Evolutionary conservation across 768 basidiomycete species (phyloP).

Genomic region (Vishniacozyma victoriae): DNA sequence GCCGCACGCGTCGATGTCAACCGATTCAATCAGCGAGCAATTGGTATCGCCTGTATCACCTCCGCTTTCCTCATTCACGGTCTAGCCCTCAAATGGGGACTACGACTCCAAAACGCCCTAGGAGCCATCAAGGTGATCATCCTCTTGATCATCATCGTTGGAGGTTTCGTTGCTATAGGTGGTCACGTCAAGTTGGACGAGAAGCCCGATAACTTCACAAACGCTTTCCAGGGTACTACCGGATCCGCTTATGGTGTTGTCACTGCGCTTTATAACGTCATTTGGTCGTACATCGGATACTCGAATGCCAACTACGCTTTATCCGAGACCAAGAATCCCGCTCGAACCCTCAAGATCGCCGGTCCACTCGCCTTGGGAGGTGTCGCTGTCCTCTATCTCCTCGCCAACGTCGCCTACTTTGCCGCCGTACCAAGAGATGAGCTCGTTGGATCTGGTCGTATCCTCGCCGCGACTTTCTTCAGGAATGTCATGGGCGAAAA

Average conservation of each 20-base stretch:
- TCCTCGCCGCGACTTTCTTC: slow-evolving; percentile 27
- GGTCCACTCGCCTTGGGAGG: slow-evolving; percentile 16
- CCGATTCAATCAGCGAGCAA: neutral
- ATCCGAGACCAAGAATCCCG: slow-evolving; percentile 28
- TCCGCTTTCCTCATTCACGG: slow-evolving; percentile 9
- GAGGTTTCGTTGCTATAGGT: slow-evolving; percentile 29
- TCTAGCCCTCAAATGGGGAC: too few relatives aligned
- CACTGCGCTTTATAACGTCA: slow-evolving; percentile 28
- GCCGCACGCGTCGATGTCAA: neutral
- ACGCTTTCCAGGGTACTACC: slow-evolving; percentile 30
- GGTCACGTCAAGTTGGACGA: slow-evolving; percentile 17
- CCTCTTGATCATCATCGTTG: slow-evolving; percentile 17
- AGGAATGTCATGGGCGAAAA: slow-evolving; percentile 20
- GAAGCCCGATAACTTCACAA: slow-evolving; percentile 27
- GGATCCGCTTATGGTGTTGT: slow-evolving; percentile 20
- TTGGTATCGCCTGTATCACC: slow-evolving; percentile 13
- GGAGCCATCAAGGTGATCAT: slow-evolving; percentile 20
- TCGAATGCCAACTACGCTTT: slow-evolving; percentile 29
- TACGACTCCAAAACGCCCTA: slow-evolving; percentile 21
- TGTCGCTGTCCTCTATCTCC: slow-evolving; percentile 29
- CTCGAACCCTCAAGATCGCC: slow-evolving; percentile 21
- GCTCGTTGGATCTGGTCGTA: slow-evolving; percentile 11
- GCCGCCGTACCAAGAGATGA: slow-evolving; percentile 18
- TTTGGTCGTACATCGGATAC: slow-evolving; percentile 32
- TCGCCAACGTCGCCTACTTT: slow-evolving; percentile 32